Base-by-base conservation (phyloP, 805 yeast genomes). In the Hanseniaspora lindneri region DNA sequence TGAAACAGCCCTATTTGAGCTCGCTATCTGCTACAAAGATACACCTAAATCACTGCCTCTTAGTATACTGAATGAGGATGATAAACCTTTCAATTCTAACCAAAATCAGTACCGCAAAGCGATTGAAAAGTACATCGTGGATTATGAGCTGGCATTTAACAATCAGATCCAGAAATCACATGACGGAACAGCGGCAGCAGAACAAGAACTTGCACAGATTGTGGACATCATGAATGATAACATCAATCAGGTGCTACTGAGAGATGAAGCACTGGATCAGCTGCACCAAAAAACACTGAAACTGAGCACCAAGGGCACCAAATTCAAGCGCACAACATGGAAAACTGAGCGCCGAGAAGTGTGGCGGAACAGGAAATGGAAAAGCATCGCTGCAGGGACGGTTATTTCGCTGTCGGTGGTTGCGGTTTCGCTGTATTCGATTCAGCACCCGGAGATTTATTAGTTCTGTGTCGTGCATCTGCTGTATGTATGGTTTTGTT, bases 221-320 rank as follows among this genome's bases (percentile, higher is more conserved):
- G 54, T 64, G n/a, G 58, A 57, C 36, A 58, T 64, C 8, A 63
- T 64, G 67, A 64, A 63, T 52, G 66, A 63, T 50, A 64, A 64
- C 47, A 63, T 64, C 25, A 66, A 62, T 52, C 61, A 61, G 58
- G 72, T 86, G 23, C 66, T 85, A 55, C 77, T 76, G 54, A 73
- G 95, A 44, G 94, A 94, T 19, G 95, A 85, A 57, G 73, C 83
- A 46, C 76, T 85, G 51, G 74, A 76, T 54, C 63, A 74, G 34
- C 68, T 85, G 53, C 89, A 85, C 27, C 83, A 80, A 61, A 85
- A 85, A 61, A 86, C 95, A 1, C 80, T 82, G 53, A 70, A 77
- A 47, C 71, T 85, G 61, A 83, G 79, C 54, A 71, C 74, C 34
- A 75, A 76, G 30, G 76, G 92, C 8, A 73, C 69, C 64, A 72